Percentiles rank a stretch among this genome's conserved stretches.
phyloP scores from a whole-genome alignment of 2,329 filamentous ascomycete genomes.

The Ophiognomonia clavigignenti-juglandacearum region DNA sequence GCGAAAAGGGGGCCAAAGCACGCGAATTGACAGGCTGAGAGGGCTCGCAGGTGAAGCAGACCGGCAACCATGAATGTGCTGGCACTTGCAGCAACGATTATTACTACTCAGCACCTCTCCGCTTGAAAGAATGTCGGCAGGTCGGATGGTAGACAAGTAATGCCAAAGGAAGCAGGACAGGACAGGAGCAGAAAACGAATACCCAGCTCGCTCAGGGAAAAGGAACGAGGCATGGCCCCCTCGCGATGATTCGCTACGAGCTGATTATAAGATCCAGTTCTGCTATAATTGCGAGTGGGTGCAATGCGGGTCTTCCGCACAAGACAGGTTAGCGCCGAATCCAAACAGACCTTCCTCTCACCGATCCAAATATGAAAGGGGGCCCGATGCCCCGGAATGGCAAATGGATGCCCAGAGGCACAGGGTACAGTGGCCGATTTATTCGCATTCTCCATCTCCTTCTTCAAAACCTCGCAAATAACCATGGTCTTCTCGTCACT shows the following conservation, averaged over 20 bases:
- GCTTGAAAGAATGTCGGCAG: conserved; percentile 8
- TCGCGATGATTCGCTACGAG: neutral
- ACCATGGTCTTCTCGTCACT: no score
- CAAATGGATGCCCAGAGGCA: no score
- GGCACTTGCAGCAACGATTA: no score
- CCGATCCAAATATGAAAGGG: conserved; percentile 2
- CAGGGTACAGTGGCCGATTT: no score
- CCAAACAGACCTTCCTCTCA: no score
- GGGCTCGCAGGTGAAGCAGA: conserved; percentile 12
- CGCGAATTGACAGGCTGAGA: conserved; percentile 15
- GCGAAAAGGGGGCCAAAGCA: conserved; percentile 5
- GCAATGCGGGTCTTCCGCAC: conserved; percentile 10
- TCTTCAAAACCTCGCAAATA: no score
- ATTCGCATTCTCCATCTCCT: no score
- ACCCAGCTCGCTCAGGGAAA: neutral
- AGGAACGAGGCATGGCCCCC: neutral
- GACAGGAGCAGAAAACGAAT: neutral
- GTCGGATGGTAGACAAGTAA: no score
- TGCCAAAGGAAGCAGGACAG: neutral
- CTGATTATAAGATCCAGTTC: conserved; percentile 6
- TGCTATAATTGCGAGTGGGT: conserved; percentile 15
- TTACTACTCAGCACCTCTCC: conserved; percentile 1
- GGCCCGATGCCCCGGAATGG: no score
- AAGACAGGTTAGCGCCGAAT: conserved; percentile 11
- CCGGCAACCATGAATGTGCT: conserved; percentile 5